Evolutionary conservation across 2,329 filamentous ascomycete genomes (phyloP).

Genomic region (Claviceps humidiphila): DNA sequence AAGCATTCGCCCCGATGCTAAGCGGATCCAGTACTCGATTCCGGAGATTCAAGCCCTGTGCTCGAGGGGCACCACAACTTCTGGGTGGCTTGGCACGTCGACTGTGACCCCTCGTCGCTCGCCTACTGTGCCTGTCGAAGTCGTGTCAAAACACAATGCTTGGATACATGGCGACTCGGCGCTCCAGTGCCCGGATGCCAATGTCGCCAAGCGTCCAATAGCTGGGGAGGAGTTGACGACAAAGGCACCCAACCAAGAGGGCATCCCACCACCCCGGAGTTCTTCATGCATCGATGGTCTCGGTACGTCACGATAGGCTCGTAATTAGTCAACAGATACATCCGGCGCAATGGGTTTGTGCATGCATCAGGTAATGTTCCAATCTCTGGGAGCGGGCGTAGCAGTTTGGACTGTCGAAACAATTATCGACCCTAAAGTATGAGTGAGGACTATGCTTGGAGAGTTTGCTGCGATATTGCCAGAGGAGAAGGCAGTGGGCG

Average conservation of each 20-base stretch:
- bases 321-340: background rate
- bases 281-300: constrained; percentile 3
- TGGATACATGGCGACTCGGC: constrained; percentile 1
- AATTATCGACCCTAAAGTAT: too few species aligned
- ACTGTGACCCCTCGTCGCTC: background rate
- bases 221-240: background rate
- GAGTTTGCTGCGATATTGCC: background rate
- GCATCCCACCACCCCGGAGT: background rate
- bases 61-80: background rate
- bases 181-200: background rate
- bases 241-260: background rate
- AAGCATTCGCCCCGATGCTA: background rate
- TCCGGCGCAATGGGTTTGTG: background rate
- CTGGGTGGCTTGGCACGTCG: background rate
- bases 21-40: constrained; percentile 1
- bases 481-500: too few species aligned
- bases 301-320: constrained; percentile 9
- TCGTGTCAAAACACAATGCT: constrained; percentile 1
- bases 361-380: background rate
- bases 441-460: background rate
- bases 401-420: background rate
- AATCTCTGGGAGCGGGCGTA: background rate
- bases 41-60: constrained; percentile 1
- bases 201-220: background rate
- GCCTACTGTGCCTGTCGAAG: background rate